Base-by-base conservation (phyloP, 441 rosid species). In the Erodium trifolium region DNA sequence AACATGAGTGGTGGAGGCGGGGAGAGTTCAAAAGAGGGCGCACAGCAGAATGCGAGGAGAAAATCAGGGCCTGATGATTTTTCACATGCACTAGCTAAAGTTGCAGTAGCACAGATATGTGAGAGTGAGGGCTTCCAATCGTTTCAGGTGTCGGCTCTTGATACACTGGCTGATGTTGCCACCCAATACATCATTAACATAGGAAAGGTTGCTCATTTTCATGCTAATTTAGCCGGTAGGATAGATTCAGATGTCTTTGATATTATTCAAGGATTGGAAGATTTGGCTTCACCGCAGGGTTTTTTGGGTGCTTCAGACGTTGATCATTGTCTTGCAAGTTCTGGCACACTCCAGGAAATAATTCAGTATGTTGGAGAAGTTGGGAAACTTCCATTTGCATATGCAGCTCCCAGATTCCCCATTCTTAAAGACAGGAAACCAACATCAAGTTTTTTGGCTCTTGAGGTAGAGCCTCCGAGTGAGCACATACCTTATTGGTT, bases 1-100 rank as follows among this genome's bases (percentile, higher is more conserved):
- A 93, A 89, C 77, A 93, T 93, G 99, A 93, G 79, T 84, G 80
- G 89, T 93, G 96, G 97, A 79, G 92, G 87, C 57, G 81, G 86
- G 83, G 87, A 88, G 86, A 88, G 82, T 78, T 86, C 82, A 78
- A 82, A 80, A 75, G 76, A 83, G 69, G 80, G 71, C 68, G 89
- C 76, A 77, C 79, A 79, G 23, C 23, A 57, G 18, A 76, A 72
- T 4, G 47, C 68, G 11, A 78, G 71, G 76, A 73, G 78, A 66
- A 84, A 80, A 72, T 79, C 71, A 5, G 70, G 77, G 9, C 79
- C 80, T 5, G 86, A 79, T 70, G 88, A 84, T 43, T 94, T 87
- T 63, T 70, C 86, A 0, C 81, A 71, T 59, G 90, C 87, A 7
- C 45, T 88, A 37, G 86, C 90, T 29, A 88, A 81, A 78, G 79